Evolutionary conservation across 2,329 filamentous ascomycete genomes (phyloP), one percentile per base, ranked within the genome.

Genomic region (Aureobasidium pullulans): DNA sequence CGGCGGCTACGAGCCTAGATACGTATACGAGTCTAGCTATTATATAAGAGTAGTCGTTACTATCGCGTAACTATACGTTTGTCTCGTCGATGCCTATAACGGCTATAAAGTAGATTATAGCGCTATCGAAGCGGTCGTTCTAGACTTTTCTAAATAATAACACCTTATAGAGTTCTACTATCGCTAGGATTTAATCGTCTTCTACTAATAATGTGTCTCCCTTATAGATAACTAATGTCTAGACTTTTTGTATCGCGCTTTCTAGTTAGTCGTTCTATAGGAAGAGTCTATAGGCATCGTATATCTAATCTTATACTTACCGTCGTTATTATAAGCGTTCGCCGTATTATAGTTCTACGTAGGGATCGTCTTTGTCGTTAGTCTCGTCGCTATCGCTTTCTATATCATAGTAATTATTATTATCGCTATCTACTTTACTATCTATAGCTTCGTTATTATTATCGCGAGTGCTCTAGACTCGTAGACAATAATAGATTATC

Each of bases 401-500:
- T 2, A 2, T 23, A 2, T 23, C 23, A 2, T 34, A 1, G 6
- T 44, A 3, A 13, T 44, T 28, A 1, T 10, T 13, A 11, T 28
- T 3, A 34, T 48, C 44, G 44, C 29, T 34, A 1, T 16, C 28
- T 1, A 15, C 3, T 5, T 48, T 29, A 7, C 6, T 2, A 9
- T 48, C 42, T n/a, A 4, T 6, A 16, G 44, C 31, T 4, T 16
- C 44, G 5, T 37, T 15, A 3, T 48, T 34, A 8, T 15, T 1
- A 34, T 46, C 13, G 9, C 15, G 6, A 34, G 46, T 48, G 15
- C 31, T 9, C 46, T 8, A 48, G 15, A 65, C 60, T 34, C 49
- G 42, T 40, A 65, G 60, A 60, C 48, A 56, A 42, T 66, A 66
- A 49, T 50, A 66, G 32, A 64, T 57, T 40, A 66, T 61, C 23